Evolutionary conservation across 768 basidiomycete genomes (phyloP), one percentile per base, ranked within the genome.

Genomic region (Trametes coccinea): DNA sequence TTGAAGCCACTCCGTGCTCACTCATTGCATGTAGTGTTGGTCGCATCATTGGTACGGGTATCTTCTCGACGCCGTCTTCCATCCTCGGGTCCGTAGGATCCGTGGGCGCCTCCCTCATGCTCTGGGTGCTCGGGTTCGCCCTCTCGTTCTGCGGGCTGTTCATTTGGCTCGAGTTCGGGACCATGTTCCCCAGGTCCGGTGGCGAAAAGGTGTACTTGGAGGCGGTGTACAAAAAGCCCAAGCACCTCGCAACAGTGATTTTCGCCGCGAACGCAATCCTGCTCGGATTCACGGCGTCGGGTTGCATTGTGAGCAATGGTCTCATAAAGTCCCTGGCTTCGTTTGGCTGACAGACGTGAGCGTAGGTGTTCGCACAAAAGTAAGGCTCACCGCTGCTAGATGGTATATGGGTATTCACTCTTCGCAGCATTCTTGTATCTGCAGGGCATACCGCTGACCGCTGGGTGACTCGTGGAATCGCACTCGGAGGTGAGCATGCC

Each of bases 131-230:
- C 22, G 85, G 85, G 4, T 84, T 85, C 65, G 65, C 79, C 1
- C 76, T 86, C 2, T 85, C 84, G 0, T 82, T 81, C 62, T 86
- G 82, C 55, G 84, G 84, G 0, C 71, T 85, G 10, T 85, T 86
- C 67, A 80, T 86, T 57, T 86, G 84, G 84, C 79, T 86, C 22
- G 84, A 87, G 61, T 81, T 81, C 49, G 86, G 85, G 5, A 82
- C 83, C 2, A 86, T 86, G 85, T 83, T 80, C 61, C 85, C 84
- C 3, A 78, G 84, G 1, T 83, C 81, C 11, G 84, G 85, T 9
- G 84, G 84, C 5, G 85, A 86, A 68, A 85, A 87, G 69, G 84
- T 85, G 2, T 85, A 86, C 63, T 73, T 85, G 30, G 85, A 86
- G 67, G 83, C 80, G 0, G 75, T 83, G 3, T 86, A 84, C 67